Evolutionary conservation across 441 rosid species (phyloP).

Genomic region (Erodium texanum): DNA sequence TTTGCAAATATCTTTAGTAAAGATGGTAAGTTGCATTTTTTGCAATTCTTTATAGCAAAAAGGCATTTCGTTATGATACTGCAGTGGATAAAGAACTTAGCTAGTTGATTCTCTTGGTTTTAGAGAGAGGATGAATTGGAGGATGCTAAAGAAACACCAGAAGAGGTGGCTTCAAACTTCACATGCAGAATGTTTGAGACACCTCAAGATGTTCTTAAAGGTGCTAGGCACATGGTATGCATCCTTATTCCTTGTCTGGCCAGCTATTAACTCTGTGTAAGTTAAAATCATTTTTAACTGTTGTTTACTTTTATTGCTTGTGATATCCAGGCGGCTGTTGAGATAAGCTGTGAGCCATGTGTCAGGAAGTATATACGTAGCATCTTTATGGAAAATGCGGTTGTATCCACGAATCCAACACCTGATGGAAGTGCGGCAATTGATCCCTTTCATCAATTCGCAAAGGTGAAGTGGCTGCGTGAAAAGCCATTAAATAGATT

Average conservation of each 20-base stretch:
- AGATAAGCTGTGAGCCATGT: constrained; percentile 93
- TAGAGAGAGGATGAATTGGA: constrained; percentile 51
- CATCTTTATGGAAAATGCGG: constrained; percentile 69
- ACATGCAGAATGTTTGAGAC: constrained; percentile 83
- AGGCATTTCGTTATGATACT: background rate
- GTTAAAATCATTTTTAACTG: constrained; percentile 7
- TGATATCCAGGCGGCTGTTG: constrained; percentile 72
- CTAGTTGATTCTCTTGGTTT: constrained; percentile 21
- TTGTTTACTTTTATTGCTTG: constrained; percentile 9
- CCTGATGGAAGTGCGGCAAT: constrained; percentile 65
- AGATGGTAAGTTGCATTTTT: constrained; percentile 40
- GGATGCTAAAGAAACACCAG: constrained; percentile 95
- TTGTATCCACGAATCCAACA: constrained; percentile 85
- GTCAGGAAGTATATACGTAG: constrained; percentile 69
- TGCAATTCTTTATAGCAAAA: background rate
- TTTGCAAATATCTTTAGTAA: constrained; percentile 44
- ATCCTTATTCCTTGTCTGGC: background rate
- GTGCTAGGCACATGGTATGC: constrained; percentile 95
- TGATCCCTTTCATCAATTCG: constrained; percentile 80
- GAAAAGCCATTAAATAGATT: constrained; percentile 80
- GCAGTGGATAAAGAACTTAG: constrained; percentile 11
- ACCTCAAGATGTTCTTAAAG: constrained; percentile 85
- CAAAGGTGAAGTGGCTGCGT: constrained; percentile 80
- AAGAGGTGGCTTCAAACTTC: constrained; percentile 84
- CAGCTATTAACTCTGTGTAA: constrained; percentile 3